Conservation (phyloP, 2,329 filamentous ascomycete genomes). For the Colletotrichum sublineola region DNA sequence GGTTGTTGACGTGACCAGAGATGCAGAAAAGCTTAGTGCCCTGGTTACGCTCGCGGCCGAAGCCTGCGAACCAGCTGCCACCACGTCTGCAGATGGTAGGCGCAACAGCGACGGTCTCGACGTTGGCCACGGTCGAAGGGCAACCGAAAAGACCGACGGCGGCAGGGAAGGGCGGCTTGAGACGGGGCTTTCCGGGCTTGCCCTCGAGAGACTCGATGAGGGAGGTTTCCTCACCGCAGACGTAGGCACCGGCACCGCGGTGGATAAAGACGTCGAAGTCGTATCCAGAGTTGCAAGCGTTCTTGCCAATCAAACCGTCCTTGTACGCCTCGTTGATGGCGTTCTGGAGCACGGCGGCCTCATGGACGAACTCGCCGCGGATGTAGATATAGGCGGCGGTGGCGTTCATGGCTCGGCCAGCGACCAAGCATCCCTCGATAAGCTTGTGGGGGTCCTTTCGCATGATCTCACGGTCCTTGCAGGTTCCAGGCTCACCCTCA, state of each 20-base stretch:
- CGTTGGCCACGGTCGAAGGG: slow-evolving; percentile 97
- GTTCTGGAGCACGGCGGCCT: slow-evolving; percentile 91
- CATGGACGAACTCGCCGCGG: slow-evolving; percentile 96
- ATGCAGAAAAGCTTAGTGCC: slow-evolving; percentile 99
- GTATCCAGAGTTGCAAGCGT: slow-evolving; percentile 95
- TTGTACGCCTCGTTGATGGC: slow-evolving; percentile 98
- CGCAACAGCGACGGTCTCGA: slow-evolving; percentile 95
- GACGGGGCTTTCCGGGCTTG: slow-evolving; percentile 97
- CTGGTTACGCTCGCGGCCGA: slow-evolving; percentile 95
- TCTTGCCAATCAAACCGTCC: slow-evolving; percentile 96
- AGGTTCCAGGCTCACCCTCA: slow-evolving; percentile 98
- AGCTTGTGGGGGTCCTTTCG: slow-evolving; percentile 99
- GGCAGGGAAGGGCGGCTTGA: slow-evolving; percentile 98
- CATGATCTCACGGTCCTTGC: slow-evolving; percentile 99
- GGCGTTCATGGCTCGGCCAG: slow-evolving; percentile 98
- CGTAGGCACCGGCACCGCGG: slow-evolving; percentile 96
- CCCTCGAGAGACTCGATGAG: slow-evolving; percentile 98
- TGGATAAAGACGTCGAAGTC: slow-evolving; percentile 98
- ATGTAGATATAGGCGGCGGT: slow-evolving; percentile 99
- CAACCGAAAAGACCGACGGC: slow-evolving; percentile 98
- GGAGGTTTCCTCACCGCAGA: slow-evolving; percentile 98
- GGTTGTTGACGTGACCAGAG: slow-evolving; percentile 98
- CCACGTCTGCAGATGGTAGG: slow-evolving; percentile 96
- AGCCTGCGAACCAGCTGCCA: slow-evolving; percentile 90
- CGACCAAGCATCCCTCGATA: slow-evolving; percentile 94